Percentiles rank a stretch among this genome's conserved stretches.
phyloP scores from a whole-genome alignment of 2,329 filamentous ascomycete genomes.

The Stagonosporopsis chrysanthemi region DNA sequence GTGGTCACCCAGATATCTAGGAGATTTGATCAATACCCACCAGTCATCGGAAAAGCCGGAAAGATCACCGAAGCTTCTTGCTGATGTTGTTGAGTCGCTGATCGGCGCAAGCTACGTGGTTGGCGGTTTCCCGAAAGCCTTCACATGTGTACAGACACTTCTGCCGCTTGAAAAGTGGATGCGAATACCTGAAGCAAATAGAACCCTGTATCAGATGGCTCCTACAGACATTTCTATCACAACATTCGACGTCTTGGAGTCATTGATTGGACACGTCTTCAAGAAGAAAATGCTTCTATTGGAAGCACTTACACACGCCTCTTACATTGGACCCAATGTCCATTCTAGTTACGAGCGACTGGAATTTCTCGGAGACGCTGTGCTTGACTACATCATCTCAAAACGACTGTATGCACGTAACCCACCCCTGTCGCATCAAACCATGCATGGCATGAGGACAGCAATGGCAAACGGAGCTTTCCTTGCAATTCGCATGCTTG shows the following conservation, averaged over 20 bases:
- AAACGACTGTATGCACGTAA: constrained; percentile 64
- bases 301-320: constrained; percentile 83
- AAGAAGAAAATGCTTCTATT: constrained; percentile 69
- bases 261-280: constrained; percentile 76
- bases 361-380: constrained; percentile 86
- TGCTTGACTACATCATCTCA: constrained; percentile 81
- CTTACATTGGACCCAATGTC: constrained; percentile 55
- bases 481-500: constrained; percentile 77
- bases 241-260: constrained; percentile 60
- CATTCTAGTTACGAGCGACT: constrained; percentile 73
- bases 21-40: constrained; percentile 47
- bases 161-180: constrained; percentile 67
- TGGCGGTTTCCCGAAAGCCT: constrained; percentile 70
- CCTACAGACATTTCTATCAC: constrained; percentile 18
- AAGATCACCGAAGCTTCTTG: constrained; percentile 79
- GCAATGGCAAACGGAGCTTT: constrained; percentile 82
- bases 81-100: constrained; percentile 86
- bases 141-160: constrained; percentile 66
- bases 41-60: constrained; percentile 38
- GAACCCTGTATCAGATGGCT: constrained; percentile 30
- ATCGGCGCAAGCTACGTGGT: constrained; percentile 78
- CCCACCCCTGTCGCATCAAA: constrained; percentile 57
- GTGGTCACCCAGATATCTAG: constrained; percentile 73
- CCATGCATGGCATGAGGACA: constrained; percentile 80
- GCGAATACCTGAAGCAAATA: constrained; percentile 37